Conservation (phyloP, 192 early-diverging fungal species). For the Backusella psychrophila region DNA sequence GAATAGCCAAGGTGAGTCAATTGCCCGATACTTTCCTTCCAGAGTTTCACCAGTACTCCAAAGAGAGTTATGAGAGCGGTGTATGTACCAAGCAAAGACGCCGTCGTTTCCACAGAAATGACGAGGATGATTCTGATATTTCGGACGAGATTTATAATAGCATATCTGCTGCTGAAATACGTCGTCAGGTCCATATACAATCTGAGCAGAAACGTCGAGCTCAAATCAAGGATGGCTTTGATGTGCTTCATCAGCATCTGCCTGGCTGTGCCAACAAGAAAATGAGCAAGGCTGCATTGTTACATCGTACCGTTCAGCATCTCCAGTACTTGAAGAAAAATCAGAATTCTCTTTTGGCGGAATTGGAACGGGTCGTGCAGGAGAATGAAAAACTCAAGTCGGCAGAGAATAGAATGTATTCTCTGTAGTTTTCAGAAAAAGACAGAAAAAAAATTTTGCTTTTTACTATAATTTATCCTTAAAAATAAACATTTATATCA, state of each 20-base stretch:
- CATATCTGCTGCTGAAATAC: constrained; percentile 28
- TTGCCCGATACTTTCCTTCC: constrained; percentile 29
- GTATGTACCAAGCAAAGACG: constrained; percentile 19
- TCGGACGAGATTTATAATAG: not conserved
- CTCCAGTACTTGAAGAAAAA: constrained; percentile 37
- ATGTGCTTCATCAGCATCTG: constrained; percentile 37
- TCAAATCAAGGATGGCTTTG: constrained; percentile 42
- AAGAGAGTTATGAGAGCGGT: constrained; percentile 33
- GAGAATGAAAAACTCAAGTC: constrained; percentile 18
- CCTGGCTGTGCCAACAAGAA: constrained; percentile 35
- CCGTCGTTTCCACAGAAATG: not conserved
- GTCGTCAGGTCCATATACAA: constrained; percentile 43
- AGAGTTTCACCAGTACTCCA: constrained; percentile 34
- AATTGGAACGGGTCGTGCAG: constrained; percentile 11
- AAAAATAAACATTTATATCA: not conserved
- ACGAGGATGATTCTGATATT: not conserved
- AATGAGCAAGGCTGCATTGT: constrained; percentile 40
- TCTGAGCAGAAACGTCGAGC: constrained; percentile 43
- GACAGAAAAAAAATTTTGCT: not conserved
- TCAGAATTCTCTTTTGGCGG: constrained; percentile 23
- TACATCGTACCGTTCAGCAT: constrained; percentile 40
- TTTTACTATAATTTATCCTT: not conserved
- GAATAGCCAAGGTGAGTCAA: constrained; percentile 29
- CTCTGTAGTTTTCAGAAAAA: not conserved
- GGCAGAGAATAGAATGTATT: not conserved